Percentiles rank a stretch among this genome's conserved stretches.
Conservation (phyloP, 768 basidiomycete genomes). For the Russula ochroleuca region DNA sequence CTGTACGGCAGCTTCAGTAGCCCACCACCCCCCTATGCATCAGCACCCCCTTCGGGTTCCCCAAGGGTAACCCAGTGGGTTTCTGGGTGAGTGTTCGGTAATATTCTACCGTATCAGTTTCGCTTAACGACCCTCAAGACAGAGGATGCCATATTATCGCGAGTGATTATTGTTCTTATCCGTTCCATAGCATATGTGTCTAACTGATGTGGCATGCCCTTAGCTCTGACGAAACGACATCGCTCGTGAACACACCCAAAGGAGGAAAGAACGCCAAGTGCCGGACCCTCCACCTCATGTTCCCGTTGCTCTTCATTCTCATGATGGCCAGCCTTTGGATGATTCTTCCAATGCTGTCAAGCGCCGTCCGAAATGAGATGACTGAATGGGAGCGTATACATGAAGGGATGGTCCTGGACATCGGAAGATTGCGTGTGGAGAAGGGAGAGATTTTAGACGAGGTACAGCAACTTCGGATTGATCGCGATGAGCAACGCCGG, state of each 20-base stretch:
- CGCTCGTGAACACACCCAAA: neutral
- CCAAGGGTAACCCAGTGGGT: too few species aligned
- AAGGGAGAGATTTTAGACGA: slow-evolving; percentile 1
- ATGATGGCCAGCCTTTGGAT: neutral
- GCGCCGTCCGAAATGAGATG: neutral
- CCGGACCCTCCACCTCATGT: neutral
- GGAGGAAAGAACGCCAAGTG: neutral
- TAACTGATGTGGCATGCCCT: neutral
- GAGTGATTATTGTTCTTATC: neutral
- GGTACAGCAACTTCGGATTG: slow-evolving; percentile 13
- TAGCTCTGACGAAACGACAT: slow-evolving; percentile 1
- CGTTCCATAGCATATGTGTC: neutral
- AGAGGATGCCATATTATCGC: neutral
- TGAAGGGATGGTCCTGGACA: slow-evolving; percentile 2
- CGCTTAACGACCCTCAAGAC: neutral
- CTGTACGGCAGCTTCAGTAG: neutral
- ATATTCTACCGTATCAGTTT: neutral
- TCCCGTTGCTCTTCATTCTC: slow-evolving; percentile 1
- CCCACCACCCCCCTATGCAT: neutral
- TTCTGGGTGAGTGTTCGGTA: neutral
- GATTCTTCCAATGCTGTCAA: neutral
- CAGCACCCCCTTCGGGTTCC: too few species aligned
- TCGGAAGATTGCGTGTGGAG: neutral
- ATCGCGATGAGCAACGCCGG: slow-evolving; percentile 16
- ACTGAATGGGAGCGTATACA: slow-evolving; percentile 12